Evolutionary conservation across 176 grass and related monocot genomes (phyloP), one percentile per base, ranked within the genome.

Genomic region (Avena atlantica): DNA sequence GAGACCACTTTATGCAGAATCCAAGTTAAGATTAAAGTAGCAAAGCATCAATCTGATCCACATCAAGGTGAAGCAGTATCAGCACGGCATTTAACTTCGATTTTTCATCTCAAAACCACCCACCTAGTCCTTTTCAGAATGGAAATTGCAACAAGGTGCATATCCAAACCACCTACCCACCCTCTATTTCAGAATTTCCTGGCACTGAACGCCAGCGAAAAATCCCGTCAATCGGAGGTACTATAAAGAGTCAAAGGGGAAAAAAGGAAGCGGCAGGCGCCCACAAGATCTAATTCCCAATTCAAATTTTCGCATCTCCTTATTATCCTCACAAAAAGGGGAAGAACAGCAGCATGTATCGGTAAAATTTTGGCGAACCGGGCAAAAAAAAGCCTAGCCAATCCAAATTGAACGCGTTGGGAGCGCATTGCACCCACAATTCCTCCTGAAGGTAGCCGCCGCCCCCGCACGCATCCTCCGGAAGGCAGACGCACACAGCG

Each of bases 261-360:
- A 69, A 57, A 70, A 29, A n/a, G 2, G 44, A 76, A 76, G 20
- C 4, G 4, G 37, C 4, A 29, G 31, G 9, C 48, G 42, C n/a
- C 19, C 24, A 16, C 78, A 61, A 88, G 90, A 88, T 91, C 90
- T 88, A 88, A 62, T 67, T 55, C 64, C 67, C 36, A 65, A 78
- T 1, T 0, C 63, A 58, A 0, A 31, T 73, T 24, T 83, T 52
- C n/a, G 40, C 53, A 57, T 62, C 51, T 69, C 20, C 5, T 29
- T 8, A 19, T 9, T 5, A 40, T 19, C 70, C 51, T 47, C 12
- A 13, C 44, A 84, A 42, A 42, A 42, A 58, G 42, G 17, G 44
- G 14, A 8, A 57, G 3, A 3, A 13, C 59, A n/a, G 37, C 3
- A 31, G 48, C 62, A 8, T 37, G 12, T 17, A 25, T 82, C 13